A percentile compares a stretch with the other conserved stretches of the same genome.
Evolutionary conservation across 192 early-diverging fungal species (phyloP).

Genomic region (Umbelopsis vinacea): DNA sequence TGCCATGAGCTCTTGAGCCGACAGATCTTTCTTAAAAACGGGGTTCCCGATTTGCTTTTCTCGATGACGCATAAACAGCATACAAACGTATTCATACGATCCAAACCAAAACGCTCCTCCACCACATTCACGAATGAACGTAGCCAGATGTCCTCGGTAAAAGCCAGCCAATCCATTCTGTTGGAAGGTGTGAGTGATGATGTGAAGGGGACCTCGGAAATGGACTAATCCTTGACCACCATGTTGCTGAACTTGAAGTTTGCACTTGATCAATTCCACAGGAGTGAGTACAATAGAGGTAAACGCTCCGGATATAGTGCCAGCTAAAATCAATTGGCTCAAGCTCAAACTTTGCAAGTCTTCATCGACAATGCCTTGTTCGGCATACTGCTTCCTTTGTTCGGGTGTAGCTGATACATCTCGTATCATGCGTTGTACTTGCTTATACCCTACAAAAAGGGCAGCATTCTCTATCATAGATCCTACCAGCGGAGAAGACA

Average conservation of each 20-base stretch:
- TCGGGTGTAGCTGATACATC: slow-evolving; percentile 41
- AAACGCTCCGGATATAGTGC: slow-evolving; percentile 82
- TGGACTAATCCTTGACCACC: slow-evolving; percentile 27
- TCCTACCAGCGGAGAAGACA: slow-evolving; percentile 89
- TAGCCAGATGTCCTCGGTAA: slow-evolving; percentile 81
- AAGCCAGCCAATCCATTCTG: slow-evolving; percentile 63
- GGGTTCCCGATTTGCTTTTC: slow-evolving; percentile 26
- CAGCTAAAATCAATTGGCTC: slow-evolving; percentile 76
- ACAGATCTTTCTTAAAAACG: slow-evolving; percentile 72
- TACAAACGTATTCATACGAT: slow-evolving; percentile 82
- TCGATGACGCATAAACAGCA: slow-evolving; percentile 47
- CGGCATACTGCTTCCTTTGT: slow-evolving; percentile 19
- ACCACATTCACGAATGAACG: slow-evolving; percentile 84
- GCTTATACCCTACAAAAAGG: slow-evolving; percentile 87
- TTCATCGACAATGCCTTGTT: slow-evolving; percentile 17
- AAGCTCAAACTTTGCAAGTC: slow-evolving; percentile 55
- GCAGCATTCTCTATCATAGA: slow-evolving; percentile 95
- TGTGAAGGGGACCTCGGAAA: slow-evolving; percentile 52
- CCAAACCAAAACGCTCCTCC: slow-evolving; percentile 99
- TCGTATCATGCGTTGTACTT: slow-evolving; percentile 77
- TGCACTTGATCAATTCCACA: slow-evolving; percentile 95
- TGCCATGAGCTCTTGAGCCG: slow-evolving; percentile 73
- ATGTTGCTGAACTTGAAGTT: slow-evolving; percentile 88
- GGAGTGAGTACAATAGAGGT: slow-evolving; percentile 93
- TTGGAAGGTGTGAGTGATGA: slow-evolving; percentile 48